phyloP scores from a whole-genome alignment of 1,139 yeast species.

The Suhomyces bokatorum region DNA sequence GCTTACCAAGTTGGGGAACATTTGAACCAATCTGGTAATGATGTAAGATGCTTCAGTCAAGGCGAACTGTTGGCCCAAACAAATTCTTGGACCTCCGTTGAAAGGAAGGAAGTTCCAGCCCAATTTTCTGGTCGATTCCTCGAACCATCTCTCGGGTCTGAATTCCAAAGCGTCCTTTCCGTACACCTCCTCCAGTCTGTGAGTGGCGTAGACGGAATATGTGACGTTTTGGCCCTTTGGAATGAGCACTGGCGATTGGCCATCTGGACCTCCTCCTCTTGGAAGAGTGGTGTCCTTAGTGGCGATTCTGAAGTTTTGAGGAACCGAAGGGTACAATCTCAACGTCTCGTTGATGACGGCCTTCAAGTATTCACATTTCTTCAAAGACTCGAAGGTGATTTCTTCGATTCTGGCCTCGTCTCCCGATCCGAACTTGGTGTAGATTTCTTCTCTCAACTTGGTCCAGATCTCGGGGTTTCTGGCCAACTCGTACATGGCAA shows the following conservation, averaged over 20 bases:
- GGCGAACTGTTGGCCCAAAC: slow-evolving; percentile 62
- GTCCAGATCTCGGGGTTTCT: slow-evolving; percentile 39
- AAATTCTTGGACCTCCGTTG: slow-evolving; percentile 63
- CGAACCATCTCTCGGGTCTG: slow-evolving; percentile 55
- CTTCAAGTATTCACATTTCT: slow-evolving; percentile 49
- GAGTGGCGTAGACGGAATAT: slow-evolving; percentile 48
- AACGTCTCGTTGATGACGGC: slow-evolving; percentile 52
- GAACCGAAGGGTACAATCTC: slow-evolving; percentile 58
- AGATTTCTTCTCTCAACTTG: slow-evolving; percentile 36
- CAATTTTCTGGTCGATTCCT: slow-evolving; percentile 32
- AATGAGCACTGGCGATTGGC: slow-evolving; percentile 41
- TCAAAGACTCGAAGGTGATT: slow-evolving; percentile 51
- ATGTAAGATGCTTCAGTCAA: slow-evolving; percentile 56
- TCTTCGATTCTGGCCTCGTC: slow-evolving; percentile 29
- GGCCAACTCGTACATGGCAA: slow-evolving; percentile 43
- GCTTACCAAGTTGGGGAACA: slow-evolving; percentile 17
- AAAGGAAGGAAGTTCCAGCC: slow-evolving; percentile 58
- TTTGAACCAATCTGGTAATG: slow-evolving; percentile 36
- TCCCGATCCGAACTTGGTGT: slow-evolving; percentile 37
- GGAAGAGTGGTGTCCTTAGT: slow-evolving; percentile 50
- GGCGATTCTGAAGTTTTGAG: slow-evolving; percentile 50
- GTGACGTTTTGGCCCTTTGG: slow-evolving; percentile 48
- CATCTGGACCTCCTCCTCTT: slow-evolving; percentile 52
- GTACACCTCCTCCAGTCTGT: slow-evolving; percentile 44
- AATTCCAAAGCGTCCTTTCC: slow-evolving; percentile 51